Percentiles rank a stretch among this genome's conserved stretches.
Conservation (phyloP, 441 rosid genomes). For the Corymbia calophylla region DNA sequence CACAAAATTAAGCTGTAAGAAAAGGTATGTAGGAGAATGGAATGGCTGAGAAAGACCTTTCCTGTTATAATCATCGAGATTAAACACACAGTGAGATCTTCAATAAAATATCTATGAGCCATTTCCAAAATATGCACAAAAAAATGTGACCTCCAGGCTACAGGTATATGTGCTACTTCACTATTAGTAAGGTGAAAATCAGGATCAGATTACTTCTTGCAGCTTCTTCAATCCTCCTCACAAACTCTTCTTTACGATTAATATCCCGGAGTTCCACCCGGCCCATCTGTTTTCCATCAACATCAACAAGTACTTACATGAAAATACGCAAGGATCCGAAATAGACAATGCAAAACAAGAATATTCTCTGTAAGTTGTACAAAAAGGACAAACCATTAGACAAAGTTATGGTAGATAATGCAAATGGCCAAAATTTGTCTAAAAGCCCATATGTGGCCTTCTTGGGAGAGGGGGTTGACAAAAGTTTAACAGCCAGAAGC, state of each 20-base stretch:
- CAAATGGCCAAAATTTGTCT: background rate
- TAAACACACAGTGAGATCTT: background rate
- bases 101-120: background rate
- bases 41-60: background rate
- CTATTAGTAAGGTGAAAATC: background rate
- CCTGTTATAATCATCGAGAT: background rate
- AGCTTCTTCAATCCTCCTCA: slow-evolving; percentile 66
- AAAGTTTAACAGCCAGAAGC: background rate
- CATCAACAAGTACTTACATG: slow-evolving; percentile 1
- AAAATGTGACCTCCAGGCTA: background rate
- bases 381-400: background rate
- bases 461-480: background rate
- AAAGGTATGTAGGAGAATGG: background rate
- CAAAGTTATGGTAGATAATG: background rate
- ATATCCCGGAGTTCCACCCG: slow-evolving; percentile 57
- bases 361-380: background rate
- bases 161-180: background rate
- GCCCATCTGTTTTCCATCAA: slow-evolving; percentile 39
- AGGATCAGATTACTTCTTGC: slow-evolving; percentile 43
- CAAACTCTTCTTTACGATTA: slow-evolving; percentile 52
- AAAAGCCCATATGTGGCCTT: background rate
- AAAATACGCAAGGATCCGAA: background rate
- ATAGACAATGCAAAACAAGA: background rate
- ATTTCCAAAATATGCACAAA: background rate
- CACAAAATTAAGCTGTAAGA: background rate